A percentile compares a stretch with the other conserved stretches of the same genome.
These are phyloP conservation scores for Paramecium biaurelia DNA, from an alignment of 73 alveolate species.

Conservation along the genomic window DNA sequence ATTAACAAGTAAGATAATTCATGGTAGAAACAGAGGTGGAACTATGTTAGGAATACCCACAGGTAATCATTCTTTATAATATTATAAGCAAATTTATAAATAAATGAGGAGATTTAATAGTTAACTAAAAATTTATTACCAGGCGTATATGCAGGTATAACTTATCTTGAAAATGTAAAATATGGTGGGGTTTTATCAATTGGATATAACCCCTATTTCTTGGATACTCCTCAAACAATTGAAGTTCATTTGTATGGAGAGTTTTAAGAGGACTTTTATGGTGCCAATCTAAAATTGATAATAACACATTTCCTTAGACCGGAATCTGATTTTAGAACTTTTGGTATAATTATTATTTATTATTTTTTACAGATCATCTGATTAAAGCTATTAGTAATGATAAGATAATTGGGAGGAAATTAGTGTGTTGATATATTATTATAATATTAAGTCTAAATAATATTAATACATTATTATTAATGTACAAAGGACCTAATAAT, in stretches of 20 bases:
- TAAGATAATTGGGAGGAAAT: not conserved
- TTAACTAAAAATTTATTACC: constrained; percentile 25
- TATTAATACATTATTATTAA: not conserved
- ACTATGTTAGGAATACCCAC: constrained; percentile 62
- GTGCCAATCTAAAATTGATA: not conserved
- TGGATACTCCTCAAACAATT: not conserved
- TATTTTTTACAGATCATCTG: not conserved
- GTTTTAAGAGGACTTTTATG: constrained; percentile 63
- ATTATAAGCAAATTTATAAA: constrained; percentile 42
- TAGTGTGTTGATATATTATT: not conserved
- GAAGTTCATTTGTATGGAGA: constrained; percentile 51
- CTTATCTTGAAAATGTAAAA: not conserved
- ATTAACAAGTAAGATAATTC: constrained; percentile 39
- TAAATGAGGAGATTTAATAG: constrained; percentile 32
- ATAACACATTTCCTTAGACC: constrained; percentile 59
- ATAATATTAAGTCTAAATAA: not conserved
- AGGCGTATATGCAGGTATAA: constrained; percentile 57
- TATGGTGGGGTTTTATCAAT: constrained; percentile 43
- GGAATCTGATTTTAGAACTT: constrained; percentile 55
- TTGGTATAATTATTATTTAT: constrained; percentile 40
- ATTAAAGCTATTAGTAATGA: constrained; percentile 14
- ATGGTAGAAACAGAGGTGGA: constrained; percentile 62
- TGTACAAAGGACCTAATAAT: not conserved
- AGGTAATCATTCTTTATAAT: not conserved
- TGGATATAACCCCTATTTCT: constrained; percentile 54